Conservation (phyloP, 2,329 filamentous ascomycete genomes). For the Shiraia bambusicola region DNA sequence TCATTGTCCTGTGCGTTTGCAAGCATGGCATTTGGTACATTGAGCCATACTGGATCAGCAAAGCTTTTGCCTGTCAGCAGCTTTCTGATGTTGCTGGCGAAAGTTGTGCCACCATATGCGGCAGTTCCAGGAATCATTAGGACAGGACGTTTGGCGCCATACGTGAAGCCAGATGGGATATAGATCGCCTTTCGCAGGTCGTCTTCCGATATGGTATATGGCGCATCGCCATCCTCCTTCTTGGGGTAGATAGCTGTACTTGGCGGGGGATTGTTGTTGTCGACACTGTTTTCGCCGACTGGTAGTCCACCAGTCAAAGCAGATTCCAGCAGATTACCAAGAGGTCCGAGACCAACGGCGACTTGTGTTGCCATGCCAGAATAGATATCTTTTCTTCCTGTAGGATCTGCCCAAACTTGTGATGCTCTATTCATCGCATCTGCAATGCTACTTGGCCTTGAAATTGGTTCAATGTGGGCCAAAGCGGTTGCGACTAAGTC, state of each 20-base stretch:
- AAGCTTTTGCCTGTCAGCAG: constrained; percentile 41
- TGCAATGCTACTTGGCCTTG: constrained; percentile 19
- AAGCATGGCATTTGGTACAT: constrained; percentile 53
- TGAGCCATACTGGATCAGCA: constrained; percentile 54
- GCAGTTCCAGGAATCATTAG: constrained; percentile 59
- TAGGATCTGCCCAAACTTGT: constrained; percentile 20
- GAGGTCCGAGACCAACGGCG: constrained; percentile 18
- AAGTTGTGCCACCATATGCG: constrained; percentile 50
- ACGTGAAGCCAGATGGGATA: constrained; percentile 52
- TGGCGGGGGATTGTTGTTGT: constrained; percentile 24
- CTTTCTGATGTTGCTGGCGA: constrained; percentile 52
- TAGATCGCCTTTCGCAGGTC: constrained; percentile 55
- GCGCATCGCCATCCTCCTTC: constrained; percentile 46
- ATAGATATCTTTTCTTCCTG: constrained; percentile 17
- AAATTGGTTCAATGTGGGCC: constrained; percentile 14
- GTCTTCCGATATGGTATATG: constrained; percentile 52
- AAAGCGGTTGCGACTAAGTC: constrained; percentile 14
- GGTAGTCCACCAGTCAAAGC: constrained; percentile 15
- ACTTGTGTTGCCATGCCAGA: constrained; percentile 24
- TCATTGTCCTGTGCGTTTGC: constrained; percentile 54
- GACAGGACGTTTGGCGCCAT: constrained; percentile 50
- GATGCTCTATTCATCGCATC: constrained; percentile 10
- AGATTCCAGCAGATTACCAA: constrained; percentile 18
- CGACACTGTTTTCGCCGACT: constrained; percentile 23
- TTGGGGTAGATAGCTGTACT: constrained; percentile 42